phyloP scores from a whole-genome alignment of 768 basidiomycete species.

The Vishniacozyma victoriae region DNA sequence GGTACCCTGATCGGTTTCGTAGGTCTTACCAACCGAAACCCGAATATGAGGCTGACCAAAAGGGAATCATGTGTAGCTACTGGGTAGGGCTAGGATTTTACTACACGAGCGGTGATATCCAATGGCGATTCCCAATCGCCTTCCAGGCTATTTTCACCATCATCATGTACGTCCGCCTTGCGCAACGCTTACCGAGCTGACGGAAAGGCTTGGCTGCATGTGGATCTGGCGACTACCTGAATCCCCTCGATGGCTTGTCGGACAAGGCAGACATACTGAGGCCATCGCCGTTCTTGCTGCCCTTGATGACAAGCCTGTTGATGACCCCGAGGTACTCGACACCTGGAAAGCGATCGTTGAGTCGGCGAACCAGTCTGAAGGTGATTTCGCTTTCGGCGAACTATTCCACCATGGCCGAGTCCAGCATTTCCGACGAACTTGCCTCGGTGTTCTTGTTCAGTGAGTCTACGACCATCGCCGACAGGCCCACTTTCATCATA shows the following conservation, averaged over 20 bases:
- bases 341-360: background rate
- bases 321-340: background rate
- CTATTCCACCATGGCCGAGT: conserved; percentile 22
- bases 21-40: conserved; percentile 51
- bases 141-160: conserved; percentile 58
- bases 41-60: conserved; percentile 46
- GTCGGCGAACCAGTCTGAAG: background rate
- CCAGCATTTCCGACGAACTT: conserved; percentile 58
- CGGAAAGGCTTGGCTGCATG: background rate
- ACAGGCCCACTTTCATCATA: no score
- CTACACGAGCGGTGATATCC: conserved; percentile 54
- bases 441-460: conserved; percentile 56
- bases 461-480: no score
- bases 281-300: conserved; percentile 3
- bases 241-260: conserved; percentile 12
- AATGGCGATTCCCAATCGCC: conserved; percentile 61
- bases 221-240: conserved; percentile 6
- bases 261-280: conserved; percentile 8
- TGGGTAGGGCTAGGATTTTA: conserved; percentile 64
- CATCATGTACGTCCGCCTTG: conserved; percentile 49
- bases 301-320: background rate
- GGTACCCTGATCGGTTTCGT: conserved; percentile 57
- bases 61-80: conserved; percentile 58
- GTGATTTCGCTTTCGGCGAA: background rate
- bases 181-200: background rate